Evolutionary conservation across 306 rosid genomes (phyloP), one percentile per base, ranked within the genome.

Genomic region (Adenanthera pavonina): DNA sequence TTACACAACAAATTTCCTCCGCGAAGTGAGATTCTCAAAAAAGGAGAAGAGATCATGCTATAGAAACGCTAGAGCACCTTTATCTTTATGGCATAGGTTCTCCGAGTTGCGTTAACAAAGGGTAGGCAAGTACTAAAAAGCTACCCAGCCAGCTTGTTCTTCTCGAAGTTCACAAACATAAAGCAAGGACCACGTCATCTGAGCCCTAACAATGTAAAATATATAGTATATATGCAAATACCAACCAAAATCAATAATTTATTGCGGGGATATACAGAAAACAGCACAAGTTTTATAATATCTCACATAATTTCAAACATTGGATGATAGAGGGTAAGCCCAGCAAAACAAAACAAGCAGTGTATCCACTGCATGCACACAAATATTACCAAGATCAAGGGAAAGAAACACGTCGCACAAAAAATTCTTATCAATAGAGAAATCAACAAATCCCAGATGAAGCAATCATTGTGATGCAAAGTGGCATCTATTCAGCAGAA

Each of bases 401-500:
- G 33, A 6, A 40, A 82, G 74, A 72, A 78, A 61, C 56, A 68
- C 36, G 62, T 53, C 66, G 34, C 60, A 11, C 15, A 7, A 49
- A 74, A 25, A 77, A 46, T 19, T 25, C 75, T 10, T 44, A 56
- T 14, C 68, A 10, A 64, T 67, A 40, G 30, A 43, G 57, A 59
- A 74, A 87, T 80, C 83, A 79, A 49, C 69, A n/a, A 52, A 73
- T 80, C 46, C 46, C 74, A 72, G 64, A 67, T 56, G 48, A 75
- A 79, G 12, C 33, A 64, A 80, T 57, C 56, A 80, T 35, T 12
- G 13, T 30, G 30, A 25, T 25, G 30, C 30, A 25, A 25, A 25
- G 30, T 25, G 30, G 30, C 30, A 25, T 25, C 54, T 60, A 20
- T 3, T 30, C 20, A 48, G 30, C 30, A 66, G 8, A 64, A 83